phyloP scores from a whole-genome alignment of 1,139 yeast species.

The Pichia sp. region DNA sequence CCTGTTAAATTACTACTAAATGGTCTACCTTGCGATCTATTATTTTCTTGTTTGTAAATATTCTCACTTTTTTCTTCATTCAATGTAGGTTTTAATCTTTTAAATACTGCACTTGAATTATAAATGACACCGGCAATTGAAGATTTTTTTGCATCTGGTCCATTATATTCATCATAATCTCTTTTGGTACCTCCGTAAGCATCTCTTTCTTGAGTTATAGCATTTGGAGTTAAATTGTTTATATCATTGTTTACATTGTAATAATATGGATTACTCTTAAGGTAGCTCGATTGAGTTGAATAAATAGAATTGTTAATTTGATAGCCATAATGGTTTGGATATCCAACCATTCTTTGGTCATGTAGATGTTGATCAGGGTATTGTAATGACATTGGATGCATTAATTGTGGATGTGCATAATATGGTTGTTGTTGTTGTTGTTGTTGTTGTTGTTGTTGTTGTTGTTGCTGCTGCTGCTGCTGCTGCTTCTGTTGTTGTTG shows the following conservation, averaged over 20 bases:
- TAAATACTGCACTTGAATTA: conserved; percentile 25
- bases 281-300: neutral
- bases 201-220: no score
- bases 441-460: neutral
- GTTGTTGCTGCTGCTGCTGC: neutral
- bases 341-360: neutral
- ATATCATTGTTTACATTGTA: no score
- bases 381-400: neutral
- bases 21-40: conserved; percentile 36
- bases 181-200: no score
- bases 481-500: neutral
- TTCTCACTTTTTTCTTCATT: conserved; percentile 15
- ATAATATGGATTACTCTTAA: neutral
- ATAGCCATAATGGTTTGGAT: neutral
- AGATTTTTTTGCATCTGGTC: conserved; percentile 11
- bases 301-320: neutral
- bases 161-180: neutral
- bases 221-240: no score
- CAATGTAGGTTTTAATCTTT: conserved; percentile 19
- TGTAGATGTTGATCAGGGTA: neutral
- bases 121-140: conserved; percentile 26
- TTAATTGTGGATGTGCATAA: neutral
- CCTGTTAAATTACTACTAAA: conserved; percentile 33
- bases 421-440: neutral
- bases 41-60: conserved; percentile 6